Evolutionary conservation across 2,329 filamentous ascomycete genomes (phyloP), one percentile per base, ranked within the genome.

Genomic region (Colletotrichum orbiculare): DNA sequence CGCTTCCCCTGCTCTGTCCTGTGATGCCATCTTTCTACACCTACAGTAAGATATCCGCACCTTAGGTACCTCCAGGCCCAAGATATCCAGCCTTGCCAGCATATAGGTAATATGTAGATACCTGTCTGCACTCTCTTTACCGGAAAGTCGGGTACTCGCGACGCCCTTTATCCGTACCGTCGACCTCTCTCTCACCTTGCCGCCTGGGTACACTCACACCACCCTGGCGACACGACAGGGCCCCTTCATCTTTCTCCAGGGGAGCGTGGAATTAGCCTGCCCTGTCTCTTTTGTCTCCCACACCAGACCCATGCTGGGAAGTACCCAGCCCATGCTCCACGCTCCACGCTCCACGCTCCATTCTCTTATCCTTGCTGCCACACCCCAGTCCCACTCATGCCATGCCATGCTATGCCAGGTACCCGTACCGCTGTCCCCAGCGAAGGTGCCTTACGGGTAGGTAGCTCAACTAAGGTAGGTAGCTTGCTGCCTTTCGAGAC

Each of bases 221-320:
- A 60, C 49, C 33, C 57, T n/a, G 52, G 62, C 46, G 41, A 62
- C 15, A 61, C 57, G 56, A 57, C 49, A 61, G 52, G 61, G 46
- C 46, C 54, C 64, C 49, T 65, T 55, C 61, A 53, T 60, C 45
- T 57, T 46, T 37, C 37, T 35, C 57, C 62, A 56, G 52, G 62
- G 58, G 52, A 61, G 52, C 38, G 62, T 65, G 62, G 37, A 47
- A 53, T 65, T 62, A 65, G 58, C 62, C 39, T 34, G 34, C 53
- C 54, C 39, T 41, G 38, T 47, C 46, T 46, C 4, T 25, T 25
- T 25, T 25, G 25, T 25, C 25, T 41, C 33, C 53, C 54, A 57
- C 48, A 39, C 55, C 46, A 43, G 55, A 47, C 34, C 38, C 54
- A 57, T 57, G 54, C 54, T 37, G 38, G 35, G 43, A 61, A 45